Conservation (phyloP, 257 asterid species). For the Nicotiana tomentosiformis region DNA sequence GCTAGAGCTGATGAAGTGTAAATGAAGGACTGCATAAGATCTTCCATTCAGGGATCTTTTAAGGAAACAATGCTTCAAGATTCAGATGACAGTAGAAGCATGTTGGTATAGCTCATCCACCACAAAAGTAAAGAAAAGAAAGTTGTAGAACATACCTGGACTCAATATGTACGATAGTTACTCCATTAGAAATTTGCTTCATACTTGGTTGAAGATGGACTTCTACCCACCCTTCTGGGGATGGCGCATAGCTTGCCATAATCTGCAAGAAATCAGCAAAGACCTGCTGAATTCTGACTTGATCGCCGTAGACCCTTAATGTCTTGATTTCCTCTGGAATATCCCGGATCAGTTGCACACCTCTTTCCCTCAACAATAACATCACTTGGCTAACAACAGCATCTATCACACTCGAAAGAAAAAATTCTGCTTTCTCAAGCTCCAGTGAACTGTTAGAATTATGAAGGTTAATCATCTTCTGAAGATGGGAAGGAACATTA, state of each 20-base stretch:
- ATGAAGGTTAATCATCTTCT: not conserved
- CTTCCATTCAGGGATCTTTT: not conserved
- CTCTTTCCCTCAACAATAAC: constrained; percentile 64
- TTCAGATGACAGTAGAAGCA: not conserved
- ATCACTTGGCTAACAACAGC: constrained; percentile 91
- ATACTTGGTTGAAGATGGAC: constrained; percentile 67
- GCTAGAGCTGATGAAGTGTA: not conserved
- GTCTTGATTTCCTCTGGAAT: constrained; percentile 82
- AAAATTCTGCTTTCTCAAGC: constrained; percentile 68
- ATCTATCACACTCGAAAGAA: constrained; percentile 69
- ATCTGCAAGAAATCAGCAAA: constrained; percentile 62
- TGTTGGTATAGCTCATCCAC: not conserved
- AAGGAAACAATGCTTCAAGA: not conserved
- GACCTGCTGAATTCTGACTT: constrained; percentile 75
- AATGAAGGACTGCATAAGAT: not conserved
- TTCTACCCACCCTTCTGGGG: constrained; percentile 85
- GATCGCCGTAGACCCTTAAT: constrained; percentile 65
- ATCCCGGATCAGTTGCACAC: constrained; percentile 66
- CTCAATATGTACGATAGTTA: constrained; percentile 42
- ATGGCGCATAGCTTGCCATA: constrained; percentile 63
- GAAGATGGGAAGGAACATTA: not conserved
- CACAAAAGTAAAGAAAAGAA: not conserved
- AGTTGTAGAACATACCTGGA: constrained; percentile 47
- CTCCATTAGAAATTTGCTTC: constrained; percentile 47
- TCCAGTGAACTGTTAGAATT: constrained; percentile 43